Evolutionary conservation across 768 basidiomycete species (phyloP), one percentile per base, ranked within the genome.

Genomic region (Erythrobasidium yunnanense): DNA sequence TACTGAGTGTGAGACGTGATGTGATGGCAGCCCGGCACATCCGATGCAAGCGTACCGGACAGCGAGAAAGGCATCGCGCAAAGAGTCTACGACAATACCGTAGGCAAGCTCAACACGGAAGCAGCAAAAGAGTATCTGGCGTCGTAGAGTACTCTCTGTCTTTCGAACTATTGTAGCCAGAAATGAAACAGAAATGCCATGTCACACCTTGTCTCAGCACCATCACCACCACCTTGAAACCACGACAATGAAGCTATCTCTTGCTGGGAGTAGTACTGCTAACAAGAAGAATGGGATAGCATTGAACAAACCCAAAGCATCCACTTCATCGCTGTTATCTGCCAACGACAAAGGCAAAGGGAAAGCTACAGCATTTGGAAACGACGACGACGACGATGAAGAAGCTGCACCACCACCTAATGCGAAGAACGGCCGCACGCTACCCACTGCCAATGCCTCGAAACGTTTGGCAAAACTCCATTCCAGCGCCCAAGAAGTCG

Each of bases 401-500:
- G 47, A 7, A 6, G 60, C 32, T 35, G n/a, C 49, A 25, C 13
- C 49, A 51, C 8, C 22, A 8, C 49, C 11, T 8, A 51, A 51
- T 15, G 13, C 8, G 23, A 51, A 8, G 11, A 55, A 50, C 35
- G 23, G 29, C n/a, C 8, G 47, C 11, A 11, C 18, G 46, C 11
- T 13, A 55, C 7, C 52, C 8, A 23, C 32, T 35, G 42, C 52
- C 32, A 67, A 32, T 7, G 35, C 71, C n/a, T 67, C 69, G 1
- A 63, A 55, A 23, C 62, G 55, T 0, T 65, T 69, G 32, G 66
- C 62, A 66, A 46, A 85, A 73, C 82, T 83, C 70, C 83, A 92
- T 78, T 84, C 88, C 68, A 82, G 82, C 54, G 91, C 92, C 75
- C 82, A 84, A 78, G 80, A 80, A 68, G 79, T 90, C 2, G 93